phyloP scores from a whole-genome alignment of 2,329 filamentous ascomycete species.

The Talaromyces sp. region DNA sequence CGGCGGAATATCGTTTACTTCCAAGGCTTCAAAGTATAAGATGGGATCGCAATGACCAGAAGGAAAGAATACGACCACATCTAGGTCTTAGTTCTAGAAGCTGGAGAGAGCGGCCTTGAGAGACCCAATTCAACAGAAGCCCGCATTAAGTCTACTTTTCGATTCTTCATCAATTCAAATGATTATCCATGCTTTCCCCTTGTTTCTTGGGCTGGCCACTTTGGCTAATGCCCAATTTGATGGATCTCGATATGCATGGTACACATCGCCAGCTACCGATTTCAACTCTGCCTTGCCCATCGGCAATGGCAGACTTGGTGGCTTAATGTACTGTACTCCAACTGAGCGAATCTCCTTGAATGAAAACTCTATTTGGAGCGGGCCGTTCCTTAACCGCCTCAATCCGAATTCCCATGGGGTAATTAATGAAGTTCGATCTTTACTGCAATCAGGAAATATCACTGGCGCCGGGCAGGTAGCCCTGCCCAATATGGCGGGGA shows the following conservation, averaged over 20 bases:
- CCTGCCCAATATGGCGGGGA: neutral
- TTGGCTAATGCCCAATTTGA: neutral
- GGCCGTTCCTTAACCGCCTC: slow-evolving; percentile 20
- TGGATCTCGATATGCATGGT: slow-evolving; percentile 17
- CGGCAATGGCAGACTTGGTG: slow-evolving; percentile 23
- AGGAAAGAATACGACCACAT: too few relatives aligned
- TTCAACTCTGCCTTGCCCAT: slow-evolving; percentile 23
- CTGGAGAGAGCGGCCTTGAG: too few relatives aligned
- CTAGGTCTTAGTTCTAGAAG: too few relatives aligned
- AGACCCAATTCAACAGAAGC: too few relatives aligned
- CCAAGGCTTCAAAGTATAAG: too few relatives aligned
- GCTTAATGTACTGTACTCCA: slow-evolving; percentile 20
- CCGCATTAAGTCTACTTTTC: too few relatives aligned
- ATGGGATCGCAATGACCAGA: too few relatives aligned
- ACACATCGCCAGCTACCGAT: slow-evolving; percentile 20
- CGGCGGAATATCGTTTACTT: too few relatives aligned
- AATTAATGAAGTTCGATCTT: neutral
- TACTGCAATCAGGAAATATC: neutral
- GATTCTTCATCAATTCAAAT: too few relatives aligned
- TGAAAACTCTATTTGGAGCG: slow-evolving; percentile 25
- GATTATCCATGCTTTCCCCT: too few relatives aligned
- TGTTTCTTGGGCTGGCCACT: neutral
- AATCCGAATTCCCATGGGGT: slow-evolving; percentile 13
- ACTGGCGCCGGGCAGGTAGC: neutral
- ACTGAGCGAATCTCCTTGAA: slow-evolving; percentile 22